Base-by-base conservation (phyloP, 1,284 basidiomycete species). In the Ceratobasidium papillatum region DNA sequence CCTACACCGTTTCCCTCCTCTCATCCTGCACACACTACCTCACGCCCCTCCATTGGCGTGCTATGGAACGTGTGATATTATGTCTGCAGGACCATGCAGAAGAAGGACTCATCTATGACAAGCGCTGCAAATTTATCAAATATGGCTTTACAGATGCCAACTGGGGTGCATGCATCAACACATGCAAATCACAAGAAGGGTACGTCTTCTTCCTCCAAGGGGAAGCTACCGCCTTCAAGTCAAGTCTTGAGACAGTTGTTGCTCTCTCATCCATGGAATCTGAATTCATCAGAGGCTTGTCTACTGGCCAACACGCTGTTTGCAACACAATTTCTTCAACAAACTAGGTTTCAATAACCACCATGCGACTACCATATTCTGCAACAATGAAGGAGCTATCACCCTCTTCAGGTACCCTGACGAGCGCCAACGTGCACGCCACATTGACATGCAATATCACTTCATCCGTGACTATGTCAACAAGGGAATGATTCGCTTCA, bases 141-240 rank as follows among this genome's bases (percentile, higher is more conserved):
- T 75, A 79, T 7, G 81, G 81, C 1, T 86, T 81, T 73, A 78
- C 79, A 1, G 84, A 86, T 66, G 78, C 84, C 0, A 82, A 85
- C 75, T 83, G 78, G 65, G 83, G 76, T 3, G 80, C 77, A 1
- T 78, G 80, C 75, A 27, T 75, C 0, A 77, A 80, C 38, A 79
- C 79, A 41, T 56, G 79, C 0, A 74, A 78, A 1, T 84, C 82
- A 0, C 81, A 78, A 0, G 73, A 77, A 0, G 83, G 81, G 3
- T 80, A 83, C 69, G 65, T 83, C 0, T 81, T 82, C 32, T 75
- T 79, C 2, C 78, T 82, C 47, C 80, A 77, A 11, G 79, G 80
- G 0, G 80, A 79, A 38, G 77, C 81, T 0, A 76, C 82, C 1
- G 79, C 79, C 0, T 83, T 82, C 83, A 78, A 77, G 25, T 81